Evolutionary conservation across 768 basidiomycete species (phyloP).

Genomic region (Coprinellus aureogranulatus): DNA sequence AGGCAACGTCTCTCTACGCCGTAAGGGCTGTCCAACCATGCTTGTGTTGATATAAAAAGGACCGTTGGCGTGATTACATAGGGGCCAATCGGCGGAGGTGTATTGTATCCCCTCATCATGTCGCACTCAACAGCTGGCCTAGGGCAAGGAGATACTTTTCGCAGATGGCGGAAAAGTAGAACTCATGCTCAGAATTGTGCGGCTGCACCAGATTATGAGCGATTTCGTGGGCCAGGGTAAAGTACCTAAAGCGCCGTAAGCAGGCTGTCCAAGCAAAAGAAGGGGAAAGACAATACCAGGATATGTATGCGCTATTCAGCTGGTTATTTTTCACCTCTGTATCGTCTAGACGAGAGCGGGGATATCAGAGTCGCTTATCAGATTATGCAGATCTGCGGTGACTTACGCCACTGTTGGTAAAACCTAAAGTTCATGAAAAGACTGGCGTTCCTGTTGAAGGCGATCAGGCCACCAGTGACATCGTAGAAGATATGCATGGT

Average conservation of each 20-base stretch:
- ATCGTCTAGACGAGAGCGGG: constrained; percentile 58
- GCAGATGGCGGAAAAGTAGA: constrained; percentile 90
- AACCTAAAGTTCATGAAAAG: constrained; percentile 88
- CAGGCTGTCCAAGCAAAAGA: neutral
- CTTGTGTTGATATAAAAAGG: too few species aligned
- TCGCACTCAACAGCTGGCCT: neutral
- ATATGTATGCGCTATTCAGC: constrained; percentile 65
- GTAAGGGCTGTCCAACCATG: too few species aligned
- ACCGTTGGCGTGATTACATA: too few species aligned
- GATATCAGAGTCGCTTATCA: neutral
- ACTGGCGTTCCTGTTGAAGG: constrained; percentile 88
- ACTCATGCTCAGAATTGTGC: constrained; percentile 91
- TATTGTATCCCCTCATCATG: neutral
- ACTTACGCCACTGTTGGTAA: constrained; percentile 84
- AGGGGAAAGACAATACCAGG: constrained; percentile 53
- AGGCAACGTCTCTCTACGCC: too few species aligned
- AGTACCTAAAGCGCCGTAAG: constrained; percentile 57
- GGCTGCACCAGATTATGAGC: constrained; percentile 86
- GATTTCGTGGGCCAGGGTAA: constrained; percentile 89
- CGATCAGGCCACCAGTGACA: constrained; percentile 74
- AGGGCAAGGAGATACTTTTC: constrained; percentile 52
- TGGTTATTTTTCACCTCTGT: constrained; percentile 54
- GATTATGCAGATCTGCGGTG: neutral
- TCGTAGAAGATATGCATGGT: constrained; percentile 90
- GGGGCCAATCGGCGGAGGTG: neutral